Percentiles rank a stretch among this genome's conserved stretches.
Evolutionary conservation across 257 asterid species (phyloP).

Genomic region (Nicotiana noctiflora): DNA sequence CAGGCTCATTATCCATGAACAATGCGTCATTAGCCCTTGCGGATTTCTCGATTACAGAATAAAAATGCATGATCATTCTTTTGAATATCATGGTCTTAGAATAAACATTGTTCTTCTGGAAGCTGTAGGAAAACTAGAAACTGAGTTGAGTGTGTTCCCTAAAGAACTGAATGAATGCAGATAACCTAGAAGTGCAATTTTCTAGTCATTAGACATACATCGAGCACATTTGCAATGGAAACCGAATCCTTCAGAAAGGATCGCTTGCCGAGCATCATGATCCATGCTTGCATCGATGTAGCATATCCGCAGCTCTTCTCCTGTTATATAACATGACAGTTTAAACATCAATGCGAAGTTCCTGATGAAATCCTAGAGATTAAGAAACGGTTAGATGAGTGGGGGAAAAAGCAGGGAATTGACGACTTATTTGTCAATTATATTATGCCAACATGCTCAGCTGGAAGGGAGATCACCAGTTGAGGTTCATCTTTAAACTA

Average conservation of each 20-base stretch:
- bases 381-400: neutral
- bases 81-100: neutral
- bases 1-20: no score
- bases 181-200: neutral
- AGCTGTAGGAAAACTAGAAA: neutral
- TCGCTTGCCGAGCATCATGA: conserved; percentile 51
- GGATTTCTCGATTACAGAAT: neutral
- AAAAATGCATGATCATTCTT: neutral
- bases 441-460: neutral
- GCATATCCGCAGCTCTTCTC: conserved; percentile 80
- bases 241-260: conserved; percentile 66
- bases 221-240: conserved; percentile 68
- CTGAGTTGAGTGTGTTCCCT: neutral
- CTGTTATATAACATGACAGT: conserved; percentile 30
- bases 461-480: neutral
- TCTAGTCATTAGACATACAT: conserved; percentile 56
- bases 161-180: neutral
- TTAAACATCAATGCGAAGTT: neutral
- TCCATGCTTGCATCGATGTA: conserved; percentile 84
- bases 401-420: neutral
- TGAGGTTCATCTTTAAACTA: neutral
- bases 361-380: neutral
- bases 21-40: neutral
- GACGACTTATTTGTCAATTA: neutral
- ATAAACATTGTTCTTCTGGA: neutral